A percentile compares a stretch with the other conserved stretches of the same genome.
These are phyloP conservation scores for Phytophthora capsici DNA, from an alignment of 352 stramenopile genomes.

Conservation along the genomic window DNA sequence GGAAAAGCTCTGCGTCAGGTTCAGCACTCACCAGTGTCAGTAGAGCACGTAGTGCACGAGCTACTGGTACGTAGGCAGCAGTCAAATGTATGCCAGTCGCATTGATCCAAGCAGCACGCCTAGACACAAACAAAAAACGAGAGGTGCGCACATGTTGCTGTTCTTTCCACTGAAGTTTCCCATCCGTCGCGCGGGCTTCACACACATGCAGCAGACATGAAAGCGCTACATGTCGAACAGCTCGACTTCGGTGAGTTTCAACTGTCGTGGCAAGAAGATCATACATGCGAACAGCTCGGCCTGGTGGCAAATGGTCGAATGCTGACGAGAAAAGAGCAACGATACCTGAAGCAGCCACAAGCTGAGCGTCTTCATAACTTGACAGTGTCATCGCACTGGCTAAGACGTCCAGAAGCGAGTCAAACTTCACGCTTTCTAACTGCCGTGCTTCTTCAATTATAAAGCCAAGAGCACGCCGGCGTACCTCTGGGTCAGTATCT, in stretches of 20 bases:
- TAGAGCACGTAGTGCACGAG: constrained; percentile 63
- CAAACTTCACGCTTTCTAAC: constrained; percentile 85
- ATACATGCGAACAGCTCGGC: constrained; percentile 79
- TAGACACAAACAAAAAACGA: constrained; percentile 74
- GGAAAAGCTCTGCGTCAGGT: constrained; percentile 66
- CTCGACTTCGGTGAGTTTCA: constrained; percentile 68
- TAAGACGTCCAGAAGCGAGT: constrained; percentile 79
- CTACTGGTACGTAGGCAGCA: constrained; percentile 64
- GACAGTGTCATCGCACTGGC: constrained; percentile 71
- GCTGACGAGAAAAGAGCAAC: constrained; percentile 79
- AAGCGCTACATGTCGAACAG: constrained; percentile 68
- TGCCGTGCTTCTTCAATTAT: constrained; percentile 74
- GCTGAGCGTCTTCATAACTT: constrained; percentile 71
- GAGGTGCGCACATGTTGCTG: constrained; percentile 66
- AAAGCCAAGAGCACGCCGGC: constrained; percentile 61
- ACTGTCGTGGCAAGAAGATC: constrained; percentile 73
- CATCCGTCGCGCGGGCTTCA: constrained; percentile 63
- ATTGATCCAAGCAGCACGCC: constrained; percentile 44
- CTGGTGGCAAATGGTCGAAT: constrained; percentile 81
- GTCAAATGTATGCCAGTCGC: constrained; percentile 31
- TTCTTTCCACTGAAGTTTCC: constrained; percentile 74
- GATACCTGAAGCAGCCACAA: constrained; percentile 62
- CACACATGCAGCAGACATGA: constrained; percentile 76
- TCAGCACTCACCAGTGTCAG: constrained; percentile 83
- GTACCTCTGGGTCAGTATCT: constrained; percentile 67